Evolutionary conservation across 106 monocot species (phyloP), one percentile per base, ranked within the genome.

Genomic region (Acorus calamus): DNA sequence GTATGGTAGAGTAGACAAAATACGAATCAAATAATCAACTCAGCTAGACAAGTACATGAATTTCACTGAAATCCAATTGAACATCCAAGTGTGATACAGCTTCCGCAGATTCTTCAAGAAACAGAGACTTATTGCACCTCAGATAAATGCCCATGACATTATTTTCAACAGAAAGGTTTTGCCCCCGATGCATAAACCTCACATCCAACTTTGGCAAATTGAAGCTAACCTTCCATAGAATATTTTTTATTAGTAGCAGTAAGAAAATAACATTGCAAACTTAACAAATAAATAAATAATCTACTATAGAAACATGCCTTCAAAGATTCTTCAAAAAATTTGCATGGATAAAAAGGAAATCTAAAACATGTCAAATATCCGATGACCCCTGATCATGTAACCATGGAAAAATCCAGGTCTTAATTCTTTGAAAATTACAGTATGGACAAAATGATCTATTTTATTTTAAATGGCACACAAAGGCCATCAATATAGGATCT

Each of bases 211-310:
- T 91, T 66, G 87, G 83, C 80, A 96, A 80, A 69, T 80, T 85
- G 85, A 96, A 85, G 70, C 81, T 83, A 78, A 96, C 96, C 96
- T 96, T 91, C 82, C 84, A 85, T 72, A 79, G 57, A 84, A 69
- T 69, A 80, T 28, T 28, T 28, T 28, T 28, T 28, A 28, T 28
- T 28, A 28, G 28, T 28, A 28, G 28, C 28, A 28, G 28, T 28
- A 28, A 28, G 28, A 28, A 28, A 28, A 28, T 28, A 28, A 28
- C 28, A 28, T 28, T 28, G 28, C 28, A 28, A 28, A 28, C 28
- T 28, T 28, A 28, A 28, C 28, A 28, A 28, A 28, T 28, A 28
- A 28, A 28, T 28, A 28, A 28, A 28, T 0, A 28, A 28, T 28
- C 28, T 0, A 28, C 28, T 28, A 28, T 28, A 28, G 28, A 28